Evolutionary conservation across 345 rosid species (phyloP).

Genomic region (Acer yangbiense): DNA sequence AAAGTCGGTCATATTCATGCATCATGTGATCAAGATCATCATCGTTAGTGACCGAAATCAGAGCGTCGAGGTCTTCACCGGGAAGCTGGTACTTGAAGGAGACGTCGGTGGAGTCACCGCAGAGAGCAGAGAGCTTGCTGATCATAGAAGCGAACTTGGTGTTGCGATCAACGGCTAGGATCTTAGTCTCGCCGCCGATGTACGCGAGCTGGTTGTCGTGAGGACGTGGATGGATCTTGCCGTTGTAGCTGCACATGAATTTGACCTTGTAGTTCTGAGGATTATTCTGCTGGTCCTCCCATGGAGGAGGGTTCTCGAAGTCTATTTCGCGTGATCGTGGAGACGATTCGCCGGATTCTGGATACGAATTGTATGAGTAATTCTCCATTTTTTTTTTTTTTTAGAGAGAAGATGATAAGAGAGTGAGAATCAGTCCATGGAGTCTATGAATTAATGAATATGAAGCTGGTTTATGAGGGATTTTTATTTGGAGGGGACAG

Average conservation of each 20-base stretch:
- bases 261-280: conserved; percentile 55
- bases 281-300: conserved; percentile 67
- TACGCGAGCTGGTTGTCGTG: conserved; percentile 90
- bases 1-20: conserved; percentile 89
- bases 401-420: not conserved
- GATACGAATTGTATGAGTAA: conserved; percentile 63
- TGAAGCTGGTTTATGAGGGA: no score
- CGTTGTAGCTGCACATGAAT: conserved; percentile 92
- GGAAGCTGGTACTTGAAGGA: conserved; percentile 93
- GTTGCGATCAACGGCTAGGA: conserved; percentile 75
- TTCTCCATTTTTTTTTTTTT: conserved; percentile 52
- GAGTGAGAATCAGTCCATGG: not conserved
- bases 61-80: conserved; percentile 92
- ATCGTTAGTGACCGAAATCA: conserved; percentile 90
- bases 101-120: conserved; percentile 45
- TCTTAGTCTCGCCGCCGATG: conserved; percentile 89
- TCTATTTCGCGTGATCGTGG: conserved; percentile 97
- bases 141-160: conserved; percentile 58
- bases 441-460: no score
- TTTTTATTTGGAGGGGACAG: no score
- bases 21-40: conserved; percentile 95
- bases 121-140: conserved; percentile 61
- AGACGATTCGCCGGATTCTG: conserved; percentile 88
- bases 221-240: conserved; percentile 94
- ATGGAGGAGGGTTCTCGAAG: conserved; percentile 71